phyloP scores from a whole-genome alignment of 805 yeast genomes.

The Wickerhamiella kurtzmanii region DNA sequence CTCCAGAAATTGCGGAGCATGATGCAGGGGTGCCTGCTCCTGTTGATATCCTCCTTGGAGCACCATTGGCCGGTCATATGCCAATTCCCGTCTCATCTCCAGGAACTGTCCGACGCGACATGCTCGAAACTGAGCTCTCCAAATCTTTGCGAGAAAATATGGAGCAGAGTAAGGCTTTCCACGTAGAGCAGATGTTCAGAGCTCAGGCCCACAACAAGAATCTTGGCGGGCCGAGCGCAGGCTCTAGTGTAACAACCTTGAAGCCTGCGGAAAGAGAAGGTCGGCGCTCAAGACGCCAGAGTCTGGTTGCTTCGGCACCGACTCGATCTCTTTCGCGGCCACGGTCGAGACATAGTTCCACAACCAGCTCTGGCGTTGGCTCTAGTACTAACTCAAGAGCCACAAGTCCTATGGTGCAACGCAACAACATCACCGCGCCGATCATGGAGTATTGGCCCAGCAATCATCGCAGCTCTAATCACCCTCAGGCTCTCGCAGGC shows the following conservation, averaged over 20 bases:
- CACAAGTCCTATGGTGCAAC: background rate
- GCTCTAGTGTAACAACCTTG: constrained; percentile 3
- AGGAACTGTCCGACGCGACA: constrained; percentile 4
- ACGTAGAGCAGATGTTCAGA: constrained; percentile 9
- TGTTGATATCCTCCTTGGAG: constrained; percentile 12
- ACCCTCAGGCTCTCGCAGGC: background rate
- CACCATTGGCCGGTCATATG: constrained; percentile 12
- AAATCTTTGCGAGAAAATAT: constrained; percentile 10
- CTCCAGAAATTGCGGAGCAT: too few species aligned
- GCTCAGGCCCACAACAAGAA: background rate
- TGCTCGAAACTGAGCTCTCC: constrained; percentile 11
- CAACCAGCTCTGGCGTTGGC: background rate
- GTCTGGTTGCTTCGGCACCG: background rate
- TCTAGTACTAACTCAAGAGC: background rate
- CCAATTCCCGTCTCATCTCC: constrained; percentile 8
- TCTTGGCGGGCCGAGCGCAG: background rate
- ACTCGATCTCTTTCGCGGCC: constrained; percentile 1
- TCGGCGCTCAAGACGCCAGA: constrained; percentile 1
- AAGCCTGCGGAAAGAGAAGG: background rate
- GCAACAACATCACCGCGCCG: background rate
- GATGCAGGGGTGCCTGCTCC: constrained; percentile 10
- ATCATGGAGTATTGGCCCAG: background rate
- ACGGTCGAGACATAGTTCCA: background rate
- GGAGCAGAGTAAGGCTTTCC: constrained; percentile 9
- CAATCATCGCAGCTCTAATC: background rate